These are phyloP conservation scores for Heimioporus sp. DNA, from an alignment of 768 basidiomycete genomes.

Conservation along the genomic window DNA sequence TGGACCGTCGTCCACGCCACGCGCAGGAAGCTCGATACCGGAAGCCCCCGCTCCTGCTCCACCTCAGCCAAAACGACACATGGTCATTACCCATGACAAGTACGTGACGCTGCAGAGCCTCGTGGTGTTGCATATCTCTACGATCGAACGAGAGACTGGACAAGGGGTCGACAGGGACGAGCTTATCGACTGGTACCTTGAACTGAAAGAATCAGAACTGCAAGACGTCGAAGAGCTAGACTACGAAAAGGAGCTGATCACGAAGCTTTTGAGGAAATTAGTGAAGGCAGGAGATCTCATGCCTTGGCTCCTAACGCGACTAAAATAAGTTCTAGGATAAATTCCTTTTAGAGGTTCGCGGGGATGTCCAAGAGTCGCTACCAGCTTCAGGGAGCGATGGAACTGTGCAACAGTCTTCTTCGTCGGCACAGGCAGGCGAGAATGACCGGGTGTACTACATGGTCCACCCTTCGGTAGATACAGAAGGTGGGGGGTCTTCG, in stretches of 20 bases:
- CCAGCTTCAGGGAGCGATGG: conserved; percentile 61
- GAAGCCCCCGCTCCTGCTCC: conserved; percentile 34
- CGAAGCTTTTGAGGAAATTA: conserved; percentile 84
- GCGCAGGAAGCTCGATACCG: conserved; percentile 25
- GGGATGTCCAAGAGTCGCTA: conserved; percentile 80
- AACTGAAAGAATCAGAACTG: conserved; percentile 80
- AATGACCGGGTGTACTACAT: conserved; percentile 79
- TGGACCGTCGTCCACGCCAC: conserved; percentile 33
- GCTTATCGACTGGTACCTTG: conserved; percentile 95
- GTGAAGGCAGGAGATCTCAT: conserved; percentile 63
- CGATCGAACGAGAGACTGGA: conserved; percentile 72
- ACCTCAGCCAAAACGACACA: conserved; percentile 62
- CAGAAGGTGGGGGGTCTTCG: conserved; percentile 48
- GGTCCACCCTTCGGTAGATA: conserved; percentile 87
- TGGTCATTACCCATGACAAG: conserved; percentile 95
- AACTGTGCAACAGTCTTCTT: conserved; percentile 45
- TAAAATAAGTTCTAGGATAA: conserved; percentile 54
- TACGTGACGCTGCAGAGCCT: conserved; percentile 89
- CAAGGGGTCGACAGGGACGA: conserved; percentile 85
- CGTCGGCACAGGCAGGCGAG: conserved; percentile 49
- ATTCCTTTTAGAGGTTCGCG: conserved; percentile 79
- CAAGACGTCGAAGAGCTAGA: conserved; percentile 85
- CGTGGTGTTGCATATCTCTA: conserved; percentile 78
- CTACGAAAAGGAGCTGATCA: conserved; percentile 85
- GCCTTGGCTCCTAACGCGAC: neutral